Base-by-base conservation (phyloP, 2,329 filamentous ascomycete genomes). In the Trichophyton verrucosum region DNA sequence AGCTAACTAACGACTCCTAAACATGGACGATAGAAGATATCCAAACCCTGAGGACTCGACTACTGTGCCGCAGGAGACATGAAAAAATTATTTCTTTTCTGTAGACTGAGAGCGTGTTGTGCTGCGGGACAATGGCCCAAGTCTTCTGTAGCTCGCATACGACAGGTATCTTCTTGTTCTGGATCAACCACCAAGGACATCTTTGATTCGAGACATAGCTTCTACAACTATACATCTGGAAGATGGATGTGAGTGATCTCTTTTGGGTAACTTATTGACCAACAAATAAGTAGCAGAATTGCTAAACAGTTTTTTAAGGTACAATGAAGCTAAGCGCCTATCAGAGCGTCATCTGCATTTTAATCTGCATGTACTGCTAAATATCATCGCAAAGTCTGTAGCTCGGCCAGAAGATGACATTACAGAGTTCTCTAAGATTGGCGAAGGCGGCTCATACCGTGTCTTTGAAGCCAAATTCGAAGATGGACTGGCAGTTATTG, bases 401-500 rank as follows among this genome's bases (percentile, higher is more conserved):
- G 9, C 27, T 46, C 61, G 55, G 27, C 47, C 8, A 51, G 24
- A 61, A 5, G 64, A 69, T 56, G 58, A 70, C 8, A 40, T 40
- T 1, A 13, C 20, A 20, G 20, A 60, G n/a, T 64, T 74, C 53
- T 56, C 15, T 5, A 75, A 75, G 59, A 17, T 75, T 11, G 67
- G 68, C 1, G 72, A 76, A 60, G 73, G 73, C 42, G 71, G 69
- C 2, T 73, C 71, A 60, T 74, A 75, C 61, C 68, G 72, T 1
- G 58, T 71, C 0, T 72, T 75, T 49, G 64, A 70, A 27, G 63
- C 68, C 6, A 63, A 59, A 1, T 68, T 74, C 64, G 63, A 62
- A 17, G 66, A 73, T 64, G 68, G 68, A 1, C 61, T 60, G 2
- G 64, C 62, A 33, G 40, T 74, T 33, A 53, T 75, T 49, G 70